A percentile compares a stretch with the other conserved stretches of the same genome.
Conservation (phyloP, 805 yeast genomes). For the Yueomyces sp. region DNA sequence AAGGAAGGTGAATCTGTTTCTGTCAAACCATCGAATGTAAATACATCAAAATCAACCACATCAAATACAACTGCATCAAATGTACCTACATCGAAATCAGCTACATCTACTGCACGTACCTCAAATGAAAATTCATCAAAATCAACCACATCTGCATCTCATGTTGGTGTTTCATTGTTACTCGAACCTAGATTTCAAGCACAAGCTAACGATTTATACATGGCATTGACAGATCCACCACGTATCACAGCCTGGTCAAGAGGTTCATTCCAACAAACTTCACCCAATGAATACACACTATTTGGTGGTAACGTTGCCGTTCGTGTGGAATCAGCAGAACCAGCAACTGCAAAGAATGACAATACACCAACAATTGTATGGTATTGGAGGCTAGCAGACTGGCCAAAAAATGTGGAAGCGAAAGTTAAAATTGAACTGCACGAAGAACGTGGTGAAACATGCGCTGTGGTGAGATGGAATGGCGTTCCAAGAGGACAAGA, state of each 20-base stretch:
- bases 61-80: background rate
- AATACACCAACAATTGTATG: conserved; percentile 42
- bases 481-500: conserved; percentile 96
- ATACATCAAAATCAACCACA: no score
- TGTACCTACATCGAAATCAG: background rate
- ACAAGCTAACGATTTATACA: conserved; percentile 72
- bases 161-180: conserved; percentile 65
- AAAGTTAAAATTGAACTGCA: conserved; percentile 49
- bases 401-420: conserved; percentile 82
- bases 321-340: no score
- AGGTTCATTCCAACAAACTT: conserved; percentile 32
- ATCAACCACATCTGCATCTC: conserved; percentile 2
- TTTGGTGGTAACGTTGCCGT: conserved; percentile 73
- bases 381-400: conserved; percentile 78
- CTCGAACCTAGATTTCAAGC: conserved; percentile 75
- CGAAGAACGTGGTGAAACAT: conserved; percentile 7
- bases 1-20: no score
- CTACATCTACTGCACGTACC: background rate
- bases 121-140: no score
- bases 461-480: conserved; percentile 49
- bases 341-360: conserved; percentile 23
- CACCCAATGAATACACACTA: conserved; percentile 49
- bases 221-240: conserved; percentile 61
- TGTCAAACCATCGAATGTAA: no score
- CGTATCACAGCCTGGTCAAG: conserved; percentile 89